These are phyloP conservation scores for Trichoderma sp. DNA, from an alignment of 2,329 filamentous ascomycete species.

Conservation along the genomic window DNA sequence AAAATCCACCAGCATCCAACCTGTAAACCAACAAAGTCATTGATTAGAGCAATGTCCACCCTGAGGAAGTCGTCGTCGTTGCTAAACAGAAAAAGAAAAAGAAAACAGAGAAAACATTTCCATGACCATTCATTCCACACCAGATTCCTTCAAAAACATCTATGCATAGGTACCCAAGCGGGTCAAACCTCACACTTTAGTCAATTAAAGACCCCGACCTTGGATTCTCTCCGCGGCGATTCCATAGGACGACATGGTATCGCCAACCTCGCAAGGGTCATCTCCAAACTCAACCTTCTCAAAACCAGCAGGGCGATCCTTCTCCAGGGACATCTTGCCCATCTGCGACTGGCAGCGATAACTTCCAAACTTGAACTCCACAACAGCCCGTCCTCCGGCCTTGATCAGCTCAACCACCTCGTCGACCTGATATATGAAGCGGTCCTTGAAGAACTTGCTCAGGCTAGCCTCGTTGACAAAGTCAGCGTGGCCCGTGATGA, in stretches of 20 bases:
- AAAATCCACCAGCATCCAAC: neutral
- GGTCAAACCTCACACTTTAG: neutral
- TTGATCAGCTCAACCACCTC: slow-evolving; percentile 34
- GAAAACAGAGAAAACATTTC: neutral
- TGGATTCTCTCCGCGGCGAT: slow-evolving; percentile 35
- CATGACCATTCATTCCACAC: neutral
- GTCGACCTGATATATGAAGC: slow-evolving; percentile 50
- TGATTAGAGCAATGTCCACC: neutral
- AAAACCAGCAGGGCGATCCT: slow-evolving; percentile 34
- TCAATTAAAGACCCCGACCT: slow-evolving; percentile 31
- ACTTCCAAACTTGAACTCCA: slow-evolving; percentile 55
- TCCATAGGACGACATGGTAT: slow-evolving; percentile 31
- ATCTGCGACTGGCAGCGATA: slow-evolving; percentile 54
- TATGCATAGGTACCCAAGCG: neutral
- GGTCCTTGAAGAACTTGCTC: slow-evolving; percentile 38
- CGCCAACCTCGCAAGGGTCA: slow-evolving; percentile 39
- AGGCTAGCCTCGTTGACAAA: slow-evolving; percentile 45
- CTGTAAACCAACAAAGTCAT: neutral
- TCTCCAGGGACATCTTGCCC: slow-evolving; percentile 41
- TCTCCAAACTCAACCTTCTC: slow-evolving; percentile 39
- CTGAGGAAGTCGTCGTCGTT: neutral
- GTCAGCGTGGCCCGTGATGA: slow-evolving; percentile 44
- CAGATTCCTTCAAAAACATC: neutral
- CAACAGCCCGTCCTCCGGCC: slow-evolving; percentile 29
- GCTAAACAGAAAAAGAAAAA: neutral